A percentile compares a stretch with the other conserved stretches of the same genome.
Evolutionary conservation across 352 stramenopile genomes (phyloP).

Genomic region (Thraustochytrium sp.): DNA sequence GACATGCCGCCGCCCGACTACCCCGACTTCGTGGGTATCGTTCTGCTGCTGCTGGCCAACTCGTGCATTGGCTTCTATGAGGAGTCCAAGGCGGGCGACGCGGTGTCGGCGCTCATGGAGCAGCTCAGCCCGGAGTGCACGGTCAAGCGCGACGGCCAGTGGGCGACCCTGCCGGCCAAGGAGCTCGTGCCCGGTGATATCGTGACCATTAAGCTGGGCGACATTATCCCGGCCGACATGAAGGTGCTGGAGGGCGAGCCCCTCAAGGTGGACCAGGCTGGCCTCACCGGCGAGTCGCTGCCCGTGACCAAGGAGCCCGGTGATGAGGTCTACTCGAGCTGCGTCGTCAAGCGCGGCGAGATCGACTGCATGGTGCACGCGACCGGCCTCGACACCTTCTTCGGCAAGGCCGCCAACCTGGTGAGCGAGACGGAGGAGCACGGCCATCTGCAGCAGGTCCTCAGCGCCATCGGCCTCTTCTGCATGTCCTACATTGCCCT

Average conservation of each 20-base stretch:
- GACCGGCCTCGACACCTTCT: constrained; percentile 82
- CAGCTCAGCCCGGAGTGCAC: constrained; percentile 72
- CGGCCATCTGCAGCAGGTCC: constrained; percentile 79
- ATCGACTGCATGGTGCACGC: constrained; percentile 79
- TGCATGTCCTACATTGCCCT: constrained; percentile 76
- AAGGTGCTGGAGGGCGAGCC: constrained; percentile 42
- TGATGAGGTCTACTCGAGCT: constrained; percentile 76
- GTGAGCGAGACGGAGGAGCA: constrained; percentile 67
- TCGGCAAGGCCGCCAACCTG: constrained; percentile 72
- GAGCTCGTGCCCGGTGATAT: constrained; percentile 86
- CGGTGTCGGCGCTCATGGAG: constrained; percentile 73
- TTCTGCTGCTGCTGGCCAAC: constrained; percentile 67
- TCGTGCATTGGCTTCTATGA: constrained; percentile 66
- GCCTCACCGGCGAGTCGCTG: constrained; percentile 88
- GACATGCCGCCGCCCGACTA: constrained; percentile 48
- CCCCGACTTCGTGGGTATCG: constrained; percentile 63
- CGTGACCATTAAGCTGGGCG: constrained; percentile 73
- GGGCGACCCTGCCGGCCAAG: constrained; percentile 63
- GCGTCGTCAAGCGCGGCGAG: constrained; percentile 76
- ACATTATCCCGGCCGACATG: constrained; percentile 79
- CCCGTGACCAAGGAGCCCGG: constrained; percentile 71
- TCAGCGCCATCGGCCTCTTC: constrained; percentile 70
- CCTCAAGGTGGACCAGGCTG: constrained; percentile 80
- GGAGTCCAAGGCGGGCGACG: constrained; percentile 69
- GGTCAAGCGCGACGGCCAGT: constrained; percentile 77